Evolutionary conservation across 177 flowering plant genomes (phyloP), one percentile per base, ranked within the genome.

Genomic region (Tripterygium wilfordii): DNA sequence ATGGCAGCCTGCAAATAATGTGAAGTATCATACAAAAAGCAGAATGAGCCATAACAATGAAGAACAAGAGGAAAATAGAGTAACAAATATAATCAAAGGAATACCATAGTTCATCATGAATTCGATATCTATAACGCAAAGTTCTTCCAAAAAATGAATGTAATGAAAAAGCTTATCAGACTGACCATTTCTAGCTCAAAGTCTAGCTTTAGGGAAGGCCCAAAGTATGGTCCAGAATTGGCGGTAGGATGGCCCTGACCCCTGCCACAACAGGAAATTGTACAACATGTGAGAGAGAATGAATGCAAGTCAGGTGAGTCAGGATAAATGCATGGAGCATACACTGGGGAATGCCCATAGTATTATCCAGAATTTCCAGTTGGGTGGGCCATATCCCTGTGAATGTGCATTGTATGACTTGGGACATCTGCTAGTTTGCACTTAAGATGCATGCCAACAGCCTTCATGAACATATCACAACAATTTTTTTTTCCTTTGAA

Each of bases 141-240:
- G n/a, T n/a, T n/a, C n/a, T n/a, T n/a, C n/a, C n/a, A n/a, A n/a
- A n/a, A n/a, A n/a, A n/a, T n/a, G n/a, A n/a, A n/a, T n/a, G n/a
- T n/a, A n/a, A n/a, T n/a, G n/a, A n/a, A n/a, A n/a, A n/a, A n/a
- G n/a, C n/a, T n/a, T n/a, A n/a, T n/a, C n/a, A n/a, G 19, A 14
- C 77, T 68, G 51, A 88, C 99, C 99, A 92, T 89, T 77, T 92
- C 99, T 48, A 92, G 81, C 64, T 92, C 99, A 63, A 86, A 92
- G 63, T 92, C 99, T 49, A 92, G 67, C 77, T 92, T 92, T 48
- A 16, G 38, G 14, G 97, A 79, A 39, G 99, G 97, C 48, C 99
- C 99, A 66, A 92, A 92, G 64, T 75, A 78, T 48, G 96, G 96
- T 41, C 80, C 78, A 38, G 94, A 76, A 33, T 62, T 65, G 33